Conservation (phyloP, 2,329 filamentous ascomycete species). For the Pezicula carpinea region DNA sequence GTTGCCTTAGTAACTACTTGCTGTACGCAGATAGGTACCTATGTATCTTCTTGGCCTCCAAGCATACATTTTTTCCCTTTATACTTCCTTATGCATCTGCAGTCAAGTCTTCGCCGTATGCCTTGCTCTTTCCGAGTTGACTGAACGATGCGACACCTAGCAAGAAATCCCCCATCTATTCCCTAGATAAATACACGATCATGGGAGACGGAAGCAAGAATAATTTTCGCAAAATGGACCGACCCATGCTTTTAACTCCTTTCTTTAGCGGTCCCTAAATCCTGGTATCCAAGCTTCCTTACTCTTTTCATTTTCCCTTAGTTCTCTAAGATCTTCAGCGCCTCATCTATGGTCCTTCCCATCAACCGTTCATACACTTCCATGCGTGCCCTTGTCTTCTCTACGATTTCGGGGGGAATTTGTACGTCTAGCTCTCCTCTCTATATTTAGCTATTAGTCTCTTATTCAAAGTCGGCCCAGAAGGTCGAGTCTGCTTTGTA, state of each 20-base stretch:
- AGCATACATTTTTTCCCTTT: too few relatives aligned
- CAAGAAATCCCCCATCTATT: neutral
- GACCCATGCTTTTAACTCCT: neutral
- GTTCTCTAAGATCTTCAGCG: neutral
- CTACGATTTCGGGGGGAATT: neutral
- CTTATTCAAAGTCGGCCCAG: neutral
- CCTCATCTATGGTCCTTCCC: neutral
- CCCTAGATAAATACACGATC: neutral
- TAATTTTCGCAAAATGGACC: neutral
- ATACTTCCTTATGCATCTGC: conserved; percentile 1
- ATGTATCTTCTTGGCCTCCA: too few relatives aligned
- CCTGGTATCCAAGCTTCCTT: neutral
- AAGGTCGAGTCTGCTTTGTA: neutral
- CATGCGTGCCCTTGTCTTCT: neutral
- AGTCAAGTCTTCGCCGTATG: neutral
- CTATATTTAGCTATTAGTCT: neutral
- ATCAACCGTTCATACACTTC: neutral
- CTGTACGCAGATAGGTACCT: too few relatives aligned
- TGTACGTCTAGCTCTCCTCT: neutral
- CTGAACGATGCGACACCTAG: neutral
- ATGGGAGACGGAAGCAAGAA: neutral
- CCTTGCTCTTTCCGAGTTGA: neutral
- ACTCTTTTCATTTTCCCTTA: neutral
- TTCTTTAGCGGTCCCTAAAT: neutral
- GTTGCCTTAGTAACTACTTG: too few relatives aligned